Percentiles rank a stretch among this genome's conserved stretches.
These are phyloP conservation scores for Chaetoceros tenuissimus DNA, from an alignment of 108 stramenopile species.

Conservation along the genomic window DNA sequence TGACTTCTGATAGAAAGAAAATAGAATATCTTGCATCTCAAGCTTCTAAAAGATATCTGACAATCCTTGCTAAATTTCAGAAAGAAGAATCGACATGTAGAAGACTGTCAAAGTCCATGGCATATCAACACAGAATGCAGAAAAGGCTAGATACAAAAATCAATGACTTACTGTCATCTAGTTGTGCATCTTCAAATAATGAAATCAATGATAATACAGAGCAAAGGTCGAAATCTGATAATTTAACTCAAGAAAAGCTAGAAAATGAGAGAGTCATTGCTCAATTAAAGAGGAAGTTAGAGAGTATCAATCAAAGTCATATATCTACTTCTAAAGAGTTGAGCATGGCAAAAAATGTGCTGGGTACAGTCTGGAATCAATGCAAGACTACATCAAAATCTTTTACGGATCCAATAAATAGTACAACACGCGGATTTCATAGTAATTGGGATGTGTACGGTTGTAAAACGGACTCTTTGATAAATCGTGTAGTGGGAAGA, in stretches of 20 bases:
- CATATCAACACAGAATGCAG: neutral
- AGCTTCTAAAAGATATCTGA: conserved; percentile 12
- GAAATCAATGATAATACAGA: conserved; percentile 1
- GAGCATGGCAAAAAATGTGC: conserved; percentile 13
- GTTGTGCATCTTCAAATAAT: conserved; percentile 1
- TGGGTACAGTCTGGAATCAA: conserved; percentile 1
- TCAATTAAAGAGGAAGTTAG: conserved; percentile 26
- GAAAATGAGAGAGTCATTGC: conserved; percentile 25
- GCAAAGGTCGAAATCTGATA: conserved; percentile 2
- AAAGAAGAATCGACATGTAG: conserved; percentile 8
- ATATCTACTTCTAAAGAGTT: neutral
- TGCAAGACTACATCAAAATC: conserved; percentile 6
- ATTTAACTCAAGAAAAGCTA: neutral
- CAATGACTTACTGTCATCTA: neutral
- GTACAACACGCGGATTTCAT: neutral
- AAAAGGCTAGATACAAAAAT: neutral
- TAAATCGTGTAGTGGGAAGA: conserved; percentile 13
- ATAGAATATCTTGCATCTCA: conserved; percentile 10
- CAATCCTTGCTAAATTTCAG: conserved; percentile 14
- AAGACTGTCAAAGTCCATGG: conserved; percentile 9
- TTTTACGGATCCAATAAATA: conserved; percentile 9
- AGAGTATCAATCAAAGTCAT: conserved; percentile 8
- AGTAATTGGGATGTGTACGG: neutral
- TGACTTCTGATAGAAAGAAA: conserved; percentile 1
- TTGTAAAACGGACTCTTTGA: neutral